phyloP scores from a whole-genome alignment of 1,284 basidiomycete species.

The Sporisorium reilianum region DNA sequence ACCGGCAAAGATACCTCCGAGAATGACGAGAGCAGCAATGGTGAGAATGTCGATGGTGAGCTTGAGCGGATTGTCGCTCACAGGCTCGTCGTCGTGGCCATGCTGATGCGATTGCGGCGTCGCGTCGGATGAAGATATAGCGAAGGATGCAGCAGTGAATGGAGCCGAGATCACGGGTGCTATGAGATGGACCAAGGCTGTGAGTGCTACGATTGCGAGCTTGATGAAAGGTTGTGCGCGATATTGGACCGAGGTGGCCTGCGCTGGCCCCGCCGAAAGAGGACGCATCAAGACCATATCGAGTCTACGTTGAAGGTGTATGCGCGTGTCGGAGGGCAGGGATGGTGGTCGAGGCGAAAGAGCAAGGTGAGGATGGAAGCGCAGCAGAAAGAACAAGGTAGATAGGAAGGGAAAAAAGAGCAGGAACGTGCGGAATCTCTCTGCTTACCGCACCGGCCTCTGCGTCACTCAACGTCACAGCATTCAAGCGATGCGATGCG shows the following conservation, averaged over 20 bases:
- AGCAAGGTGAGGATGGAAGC: background rate
- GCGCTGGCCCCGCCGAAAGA: constrained; percentile 8
- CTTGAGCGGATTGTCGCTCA: constrained; percentile 48
- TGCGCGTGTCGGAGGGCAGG: background rate
- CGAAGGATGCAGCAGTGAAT: constrained; percentile 5
- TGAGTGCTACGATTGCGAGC: constrained; percentile 39
- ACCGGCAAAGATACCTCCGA: constrained; percentile 72
- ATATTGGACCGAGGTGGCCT: constrained; percentile 25
- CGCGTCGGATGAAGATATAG: constrained; percentile 1
- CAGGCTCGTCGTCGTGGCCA: constrained; percentile 38
- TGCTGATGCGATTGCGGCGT: constrained; percentile 15
- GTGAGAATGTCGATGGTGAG: constrained; percentile 56
- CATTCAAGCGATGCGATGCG: background rate
- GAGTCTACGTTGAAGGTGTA: background rate
- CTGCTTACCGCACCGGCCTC: background rate
- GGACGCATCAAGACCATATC: constrained; percentile 14
- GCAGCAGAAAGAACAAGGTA: background rate
- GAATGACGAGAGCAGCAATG: constrained; percentile 62
- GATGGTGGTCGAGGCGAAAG: constrained; percentile 6
- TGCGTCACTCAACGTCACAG: constrained; percentile 2
- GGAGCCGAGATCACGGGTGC: constrained; percentile 38
- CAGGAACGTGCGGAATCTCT: too few relatives aligned
- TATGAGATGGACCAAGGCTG: constrained; percentile 47
- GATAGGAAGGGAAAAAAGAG: too few relatives aligned
- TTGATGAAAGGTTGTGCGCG: constrained; percentile 47